Conservation (phyloP, 768 basidiomycete species). For the Clathrus columnatus region DNA sequence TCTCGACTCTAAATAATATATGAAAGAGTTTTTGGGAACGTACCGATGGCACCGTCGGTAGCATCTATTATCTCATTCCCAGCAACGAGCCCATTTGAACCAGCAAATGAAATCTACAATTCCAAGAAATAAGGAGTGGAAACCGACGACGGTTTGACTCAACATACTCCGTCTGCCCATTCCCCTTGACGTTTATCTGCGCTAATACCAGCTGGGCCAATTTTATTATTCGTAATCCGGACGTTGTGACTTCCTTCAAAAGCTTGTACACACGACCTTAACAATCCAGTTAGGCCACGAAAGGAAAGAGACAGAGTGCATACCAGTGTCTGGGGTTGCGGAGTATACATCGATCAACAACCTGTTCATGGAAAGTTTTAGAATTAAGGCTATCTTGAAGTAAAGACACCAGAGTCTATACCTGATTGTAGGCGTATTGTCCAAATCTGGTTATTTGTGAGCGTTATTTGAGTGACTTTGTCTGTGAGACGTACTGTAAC, state of each 20-base stretch:
- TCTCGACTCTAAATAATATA: neutral
- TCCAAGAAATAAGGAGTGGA: neutral
- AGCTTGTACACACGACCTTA: conserved; percentile 16
- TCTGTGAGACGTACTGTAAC: conserved; percentile 10
- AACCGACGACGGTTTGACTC: neutral
- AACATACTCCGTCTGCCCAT: conserved; percentile 17
- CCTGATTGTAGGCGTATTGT: conserved; percentile 13
- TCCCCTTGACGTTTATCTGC: conserved; percentile 9
- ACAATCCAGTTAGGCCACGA: neutral
- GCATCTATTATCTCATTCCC: conserved; percentile 18
- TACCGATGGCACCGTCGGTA: conserved; percentile 18
- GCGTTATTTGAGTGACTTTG: neutral
- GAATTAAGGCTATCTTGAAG: neutral
- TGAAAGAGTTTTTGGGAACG: neutral
- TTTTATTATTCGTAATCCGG: conserved; percentile 12
- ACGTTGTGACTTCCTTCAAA: conserved; percentile 17
- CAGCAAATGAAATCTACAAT: conserved; percentile 14
- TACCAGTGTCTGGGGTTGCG: conserved; percentile 18
- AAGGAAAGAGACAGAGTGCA: neutral
- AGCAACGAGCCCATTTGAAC: conserved; percentile 16
- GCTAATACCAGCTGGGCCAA: conserved; percentile 15
- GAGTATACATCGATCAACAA: conserved; percentile 17
- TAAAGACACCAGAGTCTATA: neutral
- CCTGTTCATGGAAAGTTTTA: conserved; percentile 4
- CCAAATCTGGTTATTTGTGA: conserved; percentile 9